These are phyloP conservation scores for Trichoderma virens DNA, from an alignment of 495 filamentous ascomycete genomes.

Conservation along the genomic window DNA sequence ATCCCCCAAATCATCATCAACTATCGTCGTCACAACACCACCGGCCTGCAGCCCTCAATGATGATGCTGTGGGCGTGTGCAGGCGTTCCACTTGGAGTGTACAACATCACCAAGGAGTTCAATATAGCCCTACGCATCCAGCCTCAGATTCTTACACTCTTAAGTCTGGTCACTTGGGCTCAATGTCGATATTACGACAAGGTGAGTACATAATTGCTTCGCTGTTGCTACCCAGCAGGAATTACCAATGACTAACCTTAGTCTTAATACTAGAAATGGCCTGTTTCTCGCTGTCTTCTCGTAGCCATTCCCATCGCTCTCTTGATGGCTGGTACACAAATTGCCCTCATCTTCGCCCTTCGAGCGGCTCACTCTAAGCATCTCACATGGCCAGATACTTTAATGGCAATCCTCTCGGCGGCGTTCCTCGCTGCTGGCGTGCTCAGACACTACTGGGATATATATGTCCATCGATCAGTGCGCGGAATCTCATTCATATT, in stretches of 20 bases:
- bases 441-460: slow-evolving; percentile 26
- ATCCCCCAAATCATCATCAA: slow-evolving; percentile 60
- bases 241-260: background rate
- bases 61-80: slow-evolving; percentile 61
- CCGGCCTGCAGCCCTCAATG: slow-evolving; percentile 54
- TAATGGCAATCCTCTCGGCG: slow-evolving; percentile 56
- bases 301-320: background rate
- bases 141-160: slow-evolving; percentile 51
- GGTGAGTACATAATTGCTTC: slow-evolving; percentile 15
- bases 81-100: slow-evolving; percentile 56
- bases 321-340: slow-evolving; percentile 10
- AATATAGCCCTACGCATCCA: slow-evolving; percentile 54
- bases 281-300: background rate
- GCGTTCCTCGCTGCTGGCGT: slow-evolving; percentile 46
- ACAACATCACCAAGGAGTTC: slow-evolving; percentile 54
- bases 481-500: slow-evolving; percentile 60
- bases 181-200: slow-evolving; percentile 59
- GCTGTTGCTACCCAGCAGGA: background rate
- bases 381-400: slow-evolving; percentile 43
- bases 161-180: slow-evolving; percentile 57
- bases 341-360: slow-evolving; percentile 10
- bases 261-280: slow-evolving; percentile 10
- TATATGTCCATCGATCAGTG: slow-evolving; percentile 39
- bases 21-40: slow-evolving; percentile 50
- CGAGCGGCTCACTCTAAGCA: slow-evolving; percentile 14